Percentiles rank a stretch among this genome's conserved stretches.
Conservation (phyloP, 164 flowering plant genomes). For the Magnolia kwangsiensis region DNA sequence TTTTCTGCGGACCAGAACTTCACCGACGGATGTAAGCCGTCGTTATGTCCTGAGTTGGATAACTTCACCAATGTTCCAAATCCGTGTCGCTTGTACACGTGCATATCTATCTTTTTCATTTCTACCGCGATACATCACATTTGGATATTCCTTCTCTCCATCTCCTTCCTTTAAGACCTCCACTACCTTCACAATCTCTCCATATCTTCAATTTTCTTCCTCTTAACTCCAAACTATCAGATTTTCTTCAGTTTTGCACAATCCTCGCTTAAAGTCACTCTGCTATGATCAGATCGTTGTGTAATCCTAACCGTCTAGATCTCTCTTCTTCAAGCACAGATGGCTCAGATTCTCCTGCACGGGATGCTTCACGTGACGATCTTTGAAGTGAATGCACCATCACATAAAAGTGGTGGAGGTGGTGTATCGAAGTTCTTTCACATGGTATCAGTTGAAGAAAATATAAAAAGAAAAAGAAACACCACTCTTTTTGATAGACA, state of each 20-base stretch:
- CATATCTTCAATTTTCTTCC: not conserved
- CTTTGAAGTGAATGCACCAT: conserved; percentile 39
- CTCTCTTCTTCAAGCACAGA: not conserved
- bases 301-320: not conserved
- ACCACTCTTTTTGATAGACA: no score
- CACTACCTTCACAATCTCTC: not conserved
- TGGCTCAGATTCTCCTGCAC: conserved; percentile 50
- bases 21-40: no score
- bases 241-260: not conserved
- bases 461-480: no score
- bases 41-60: no score
- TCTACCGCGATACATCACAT: no score
- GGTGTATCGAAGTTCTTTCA: conserved; percentile 19
- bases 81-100: no score
- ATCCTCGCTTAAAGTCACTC: not conserved
- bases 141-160: no score
- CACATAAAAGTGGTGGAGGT: not conserved
- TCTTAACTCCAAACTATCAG: not conserved
- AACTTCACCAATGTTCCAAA: no score
- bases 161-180: not conserved
- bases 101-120: no score
- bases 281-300: not conserved
- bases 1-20: no score
- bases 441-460: conserved; percentile 22
- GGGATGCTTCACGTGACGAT: conserved; percentile 60